Evolutionary conservation across 371 early-diverging fungal genomes (phyloP), one percentile per base, ranked within the genome.

Genomic region (Mucor circinelloides): DNA sequence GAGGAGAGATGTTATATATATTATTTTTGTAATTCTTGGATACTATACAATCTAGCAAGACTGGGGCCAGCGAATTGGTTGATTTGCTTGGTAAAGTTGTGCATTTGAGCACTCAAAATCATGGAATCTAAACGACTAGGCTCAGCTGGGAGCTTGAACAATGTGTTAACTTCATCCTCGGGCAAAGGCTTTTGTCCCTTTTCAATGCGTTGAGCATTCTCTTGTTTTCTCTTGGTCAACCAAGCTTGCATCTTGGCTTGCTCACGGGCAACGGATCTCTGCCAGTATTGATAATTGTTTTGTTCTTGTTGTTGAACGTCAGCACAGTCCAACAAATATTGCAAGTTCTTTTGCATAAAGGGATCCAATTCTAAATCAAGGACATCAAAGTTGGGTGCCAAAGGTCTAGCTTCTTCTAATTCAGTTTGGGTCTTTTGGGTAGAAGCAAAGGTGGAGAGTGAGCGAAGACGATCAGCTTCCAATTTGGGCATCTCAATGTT

Each of bases 261-360:
- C 77, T 97, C 97, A 78, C 94, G 92, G 67, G 91, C 92, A 73
- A 92, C 87, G 61, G 89, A 90, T 72, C 95, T 90, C 81, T 95
- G 91, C 96, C 97, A 96, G 81, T 94, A 94, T 70, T 92, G 92
- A 81, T 94, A 95, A 79, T 93, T 91, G 89, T 93, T 92, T 68
- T 94, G 93, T 76, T 96, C 95, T 77, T 93, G 94, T 62, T 89
- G 91, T 69, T 95, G 92, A 30, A 92, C 93, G 67, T 97, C 98
- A 34, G 95, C 88, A 21, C 94, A 88, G 38, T 97, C 96, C 73
- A 90, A 83, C 60, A 98, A 84, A 57, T 87, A 84, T 81, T 96
- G 95, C 58, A 97, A 81, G 80, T 95, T 94, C 83, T 93, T 94
- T 80, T 92, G 91, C 66, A 97, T 86, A 76, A 89, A 93, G 6